Evolutionary conservation across 2,329 filamentous ascomycete species (phyloP).

Genomic region (Fusarium udum): DNA sequence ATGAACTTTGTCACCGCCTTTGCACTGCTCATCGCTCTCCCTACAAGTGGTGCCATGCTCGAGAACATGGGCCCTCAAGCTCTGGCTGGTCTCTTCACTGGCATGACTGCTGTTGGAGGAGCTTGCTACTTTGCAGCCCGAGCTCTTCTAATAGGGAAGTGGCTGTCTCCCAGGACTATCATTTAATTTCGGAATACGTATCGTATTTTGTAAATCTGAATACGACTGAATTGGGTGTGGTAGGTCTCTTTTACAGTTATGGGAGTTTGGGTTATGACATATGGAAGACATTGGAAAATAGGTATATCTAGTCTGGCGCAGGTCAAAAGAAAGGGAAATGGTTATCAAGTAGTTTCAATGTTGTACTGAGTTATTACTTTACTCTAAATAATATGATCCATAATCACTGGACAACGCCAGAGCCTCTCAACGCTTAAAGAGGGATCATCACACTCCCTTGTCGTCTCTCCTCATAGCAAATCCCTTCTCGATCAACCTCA

Average conservation of each 20-base stretch:
- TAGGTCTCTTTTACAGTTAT: not conserved
- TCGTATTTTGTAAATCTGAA: not conserved
- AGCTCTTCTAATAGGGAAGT: slow-evolving; percentile 39
- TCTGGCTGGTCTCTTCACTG: slow-evolving; percentile 58
- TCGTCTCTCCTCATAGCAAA: slow-evolving; percentile 42
- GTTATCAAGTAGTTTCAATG: not conserved
- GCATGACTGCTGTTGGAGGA: slow-evolving; percentile 50
- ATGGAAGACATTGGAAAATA: not conserved
- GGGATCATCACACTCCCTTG: not conserved
- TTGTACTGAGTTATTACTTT: not conserved
- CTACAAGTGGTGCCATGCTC: slow-evolving; percentile 56
- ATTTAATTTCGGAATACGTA: slow-evolving; percentile 8
- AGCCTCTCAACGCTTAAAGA: not conserved
- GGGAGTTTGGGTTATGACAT: not conserved
- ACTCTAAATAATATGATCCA: not conserved
- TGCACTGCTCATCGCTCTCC: slow-evolving; percentile 56
- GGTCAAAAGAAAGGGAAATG: not conserved
- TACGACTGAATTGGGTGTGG: no score
- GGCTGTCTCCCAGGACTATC: slow-evolving; percentile 32
- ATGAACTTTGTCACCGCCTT: slow-evolving; percentile 58
- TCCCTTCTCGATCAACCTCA: slow-evolving; percentile 44
- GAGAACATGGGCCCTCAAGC: slow-evolving; percentile 55
- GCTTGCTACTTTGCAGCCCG: slow-evolving; percentile 45
- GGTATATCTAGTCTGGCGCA: not conserved
- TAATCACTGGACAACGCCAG: not conserved